Conservation (phyloP, 2,329 filamentous ascomycete genomes). For the Venturia carpophila region DNA sequence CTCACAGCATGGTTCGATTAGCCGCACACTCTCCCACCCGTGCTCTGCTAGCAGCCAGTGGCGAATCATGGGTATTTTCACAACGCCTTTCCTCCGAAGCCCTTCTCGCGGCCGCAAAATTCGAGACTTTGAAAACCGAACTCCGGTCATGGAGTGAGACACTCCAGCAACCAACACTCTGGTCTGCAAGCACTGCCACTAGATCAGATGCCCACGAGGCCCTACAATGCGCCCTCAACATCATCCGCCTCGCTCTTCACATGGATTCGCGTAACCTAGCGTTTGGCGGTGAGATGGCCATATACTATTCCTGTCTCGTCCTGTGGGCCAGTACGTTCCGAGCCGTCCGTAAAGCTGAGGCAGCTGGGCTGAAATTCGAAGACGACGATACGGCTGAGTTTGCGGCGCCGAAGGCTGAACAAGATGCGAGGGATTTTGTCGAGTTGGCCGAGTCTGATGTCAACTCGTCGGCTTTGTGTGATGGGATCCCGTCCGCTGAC, state of each 20-base stretch:
- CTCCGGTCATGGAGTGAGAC: slow-evolving; percentile 31
- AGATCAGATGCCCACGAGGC: neutral
- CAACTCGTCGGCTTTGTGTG: neutral
- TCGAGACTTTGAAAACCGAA: slow-evolving; percentile 27
- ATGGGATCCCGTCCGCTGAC: neutral
- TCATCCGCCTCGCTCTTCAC: slow-evolving; percentile 6
- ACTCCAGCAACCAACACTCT: neutral
- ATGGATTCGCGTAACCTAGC: neutral
- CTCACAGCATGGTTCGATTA: slow-evolving; percentile 31
- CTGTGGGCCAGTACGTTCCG: slow-evolving; percentile 31
- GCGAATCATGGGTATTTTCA: slow-evolving; percentile 39
- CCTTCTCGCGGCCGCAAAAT: slow-evolving; percentile 27
- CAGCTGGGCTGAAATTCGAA: slow-evolving; percentile 12
- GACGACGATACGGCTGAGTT: slow-evolving; percentile 2
- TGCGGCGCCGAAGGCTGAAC: neutral
- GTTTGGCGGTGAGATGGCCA: slow-evolving; percentile 28
- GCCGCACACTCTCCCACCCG: slow-evolving; percentile 34
- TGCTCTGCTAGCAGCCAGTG: slow-evolving; percentile 36
- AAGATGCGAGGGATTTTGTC: slow-evolving; percentile 12
- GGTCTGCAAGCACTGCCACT: neutral
- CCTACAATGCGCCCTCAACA: slow-evolving; percentile 5
- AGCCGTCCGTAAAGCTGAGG: slow-evolving; percentile 20
- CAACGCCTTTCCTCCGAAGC: slow-evolving; percentile 37
- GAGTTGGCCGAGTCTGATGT: slow-evolving; percentile 8
- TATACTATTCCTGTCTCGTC: slow-evolving; percentile 31